Percentiles rank a stretch among this genome's conserved stretches.
These are phyloP conservation scores for Intubia oerlemansii DNA, from an alignment of 2,329 filamentous ascomycete species.

Conservation along the genomic window DNA sequence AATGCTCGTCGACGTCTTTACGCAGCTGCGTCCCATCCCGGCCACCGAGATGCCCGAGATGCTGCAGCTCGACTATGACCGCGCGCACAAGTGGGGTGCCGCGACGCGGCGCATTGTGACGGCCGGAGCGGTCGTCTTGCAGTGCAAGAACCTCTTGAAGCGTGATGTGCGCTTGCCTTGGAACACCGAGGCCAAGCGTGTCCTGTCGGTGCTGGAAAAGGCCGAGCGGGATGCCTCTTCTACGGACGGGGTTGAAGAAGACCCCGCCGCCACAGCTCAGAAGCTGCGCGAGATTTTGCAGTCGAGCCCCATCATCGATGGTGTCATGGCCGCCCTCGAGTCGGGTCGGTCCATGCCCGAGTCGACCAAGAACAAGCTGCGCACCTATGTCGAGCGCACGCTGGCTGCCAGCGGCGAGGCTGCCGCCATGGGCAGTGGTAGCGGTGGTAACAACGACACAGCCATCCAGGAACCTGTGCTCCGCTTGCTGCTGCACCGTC, in stretches of 20 bases:
- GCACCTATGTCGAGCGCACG: conserved; percentile 35
- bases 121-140: conserved; percentile 52
- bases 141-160: conserved; percentile 67
- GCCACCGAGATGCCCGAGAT: conserved; percentile 46
- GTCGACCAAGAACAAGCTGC: conserved; percentile 37
- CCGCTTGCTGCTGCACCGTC: conserved; percentile 43
- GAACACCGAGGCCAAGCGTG: conserved; percentile 52
- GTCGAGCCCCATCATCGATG: conserved; percentile 28
- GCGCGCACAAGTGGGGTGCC: conserved; percentile 34
- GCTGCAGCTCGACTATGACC: conserved; percentile 43
- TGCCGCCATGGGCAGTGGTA: conserved; percentile 9
- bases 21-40: conserved; percentile 32
- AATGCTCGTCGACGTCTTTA: conserved; percentile 53
- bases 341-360: conserved; percentile 40
- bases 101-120: conserved; percentile 46
- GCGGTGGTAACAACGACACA: too few species aligned
- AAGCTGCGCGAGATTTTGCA: too few species aligned
- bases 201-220: conserved; percentile 43
- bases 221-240: conserved; percentile 16
- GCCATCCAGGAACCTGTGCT: conserved; percentile 35
- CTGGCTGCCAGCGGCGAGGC: conserved; percentile 27
- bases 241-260: too few species aligned
- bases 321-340: conserved; percentile 40
- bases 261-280: too few species aligned
- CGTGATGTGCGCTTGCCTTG: conserved; percentile 58